phyloP scores from a whole-genome alignment of 2,329 filamentous ascomycete genomes.

The Paecilomyces niveus region DNA sequence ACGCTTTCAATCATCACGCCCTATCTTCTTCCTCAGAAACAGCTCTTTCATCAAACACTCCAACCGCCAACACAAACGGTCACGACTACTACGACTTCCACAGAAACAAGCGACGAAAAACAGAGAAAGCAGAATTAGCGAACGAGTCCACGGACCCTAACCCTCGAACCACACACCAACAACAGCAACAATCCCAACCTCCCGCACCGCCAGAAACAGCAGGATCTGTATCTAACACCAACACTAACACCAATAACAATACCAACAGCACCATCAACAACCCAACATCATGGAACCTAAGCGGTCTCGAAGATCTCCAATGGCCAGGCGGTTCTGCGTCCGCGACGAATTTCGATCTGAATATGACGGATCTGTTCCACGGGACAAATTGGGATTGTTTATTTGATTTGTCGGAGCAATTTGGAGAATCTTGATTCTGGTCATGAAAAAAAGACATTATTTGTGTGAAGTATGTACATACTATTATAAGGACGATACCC shows the following conservation, averaged over 20 bases:
- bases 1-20: neutral
- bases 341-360: slow-evolving; percentile 21
- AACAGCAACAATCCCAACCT: neutral
- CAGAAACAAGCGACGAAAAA: neutral
- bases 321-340: slow-evolving; percentile 2
- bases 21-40: neutral
- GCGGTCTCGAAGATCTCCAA: slow-evolving; percentile 2
- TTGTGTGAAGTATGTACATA: neutral
- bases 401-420: slow-evolving; percentile 23
- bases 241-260: too few relatives aligned
- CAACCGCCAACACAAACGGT: neutral
- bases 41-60: neutral
- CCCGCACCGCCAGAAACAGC: neutral
- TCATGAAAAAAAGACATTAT: too few relatives aligned
- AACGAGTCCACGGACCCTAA: neutral
- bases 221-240: too few relatives aligned
- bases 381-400: slow-evolving; percentile 24
- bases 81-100: neutral
- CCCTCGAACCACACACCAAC: neutral
- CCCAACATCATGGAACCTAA: slow-evolving; percentile 7
- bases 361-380: slow-evolving; percentile 25
- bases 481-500: too few relatives aligned
- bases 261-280: neutral
- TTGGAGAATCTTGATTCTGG: slow-evolving; percentile 17
- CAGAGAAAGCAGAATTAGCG: neutral